These are phyloP conservation scores for Candida tibetensis DNA, from an alignment of 805 yeast species.

Conservation along the genomic window DNA sequence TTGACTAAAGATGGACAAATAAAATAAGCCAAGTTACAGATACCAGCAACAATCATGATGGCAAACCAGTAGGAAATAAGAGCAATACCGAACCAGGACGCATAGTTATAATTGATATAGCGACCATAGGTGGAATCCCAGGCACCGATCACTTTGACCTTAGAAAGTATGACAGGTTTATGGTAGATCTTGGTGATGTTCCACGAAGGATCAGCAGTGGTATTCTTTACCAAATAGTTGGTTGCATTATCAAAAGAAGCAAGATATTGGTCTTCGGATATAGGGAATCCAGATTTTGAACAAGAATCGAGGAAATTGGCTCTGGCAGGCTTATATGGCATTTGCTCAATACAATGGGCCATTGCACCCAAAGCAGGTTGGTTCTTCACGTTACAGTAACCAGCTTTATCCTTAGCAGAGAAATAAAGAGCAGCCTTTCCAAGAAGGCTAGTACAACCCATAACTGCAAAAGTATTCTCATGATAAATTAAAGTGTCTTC, in stretches of 20 bases:
- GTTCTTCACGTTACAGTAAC: constrained; percentile 31
- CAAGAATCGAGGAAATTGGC: constrained; percentile 15
- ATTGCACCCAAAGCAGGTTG: constrained; percentile 41
- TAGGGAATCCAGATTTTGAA: constrained; percentile 13
- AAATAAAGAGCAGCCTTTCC: constrained; percentile 26
- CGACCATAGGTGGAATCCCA: constrained; percentile 28
- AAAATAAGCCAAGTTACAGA: constrained; percentile 24
- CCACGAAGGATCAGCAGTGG: constrained; percentile 28
- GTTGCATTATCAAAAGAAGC: constrained; percentile 43
- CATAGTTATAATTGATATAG: constrained; percentile 35
- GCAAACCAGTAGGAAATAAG: constrained; percentile 30
- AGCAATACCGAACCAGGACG: constrained; percentile 34
- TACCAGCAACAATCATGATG: constrained; percentile 31
- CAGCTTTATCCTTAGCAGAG: constrained; percentile 21
- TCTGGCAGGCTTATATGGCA: constrained; percentile 21
- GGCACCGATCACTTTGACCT: constrained; percentile 24
- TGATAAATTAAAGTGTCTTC: constrained; percentile 21
- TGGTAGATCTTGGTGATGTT: constrained; percentile 26
- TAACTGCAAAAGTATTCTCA: constrained; percentile 23
- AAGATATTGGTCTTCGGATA: constrained; percentile 32
- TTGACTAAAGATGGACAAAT: constrained; percentile 21
- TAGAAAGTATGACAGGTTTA: constrained; percentile 34
- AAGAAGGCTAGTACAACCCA: constrained; percentile 24
- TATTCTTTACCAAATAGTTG: constrained; percentile 28
- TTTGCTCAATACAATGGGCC: constrained; percentile 30